A percentile compares a stretch with the other conserved stretches of the same genome.
These are phyloP conservation scores for Blastobotrys malaysiensis DNA, from an alignment of 1,139 yeast genomes.

Conservation along the genomic window DNA sequence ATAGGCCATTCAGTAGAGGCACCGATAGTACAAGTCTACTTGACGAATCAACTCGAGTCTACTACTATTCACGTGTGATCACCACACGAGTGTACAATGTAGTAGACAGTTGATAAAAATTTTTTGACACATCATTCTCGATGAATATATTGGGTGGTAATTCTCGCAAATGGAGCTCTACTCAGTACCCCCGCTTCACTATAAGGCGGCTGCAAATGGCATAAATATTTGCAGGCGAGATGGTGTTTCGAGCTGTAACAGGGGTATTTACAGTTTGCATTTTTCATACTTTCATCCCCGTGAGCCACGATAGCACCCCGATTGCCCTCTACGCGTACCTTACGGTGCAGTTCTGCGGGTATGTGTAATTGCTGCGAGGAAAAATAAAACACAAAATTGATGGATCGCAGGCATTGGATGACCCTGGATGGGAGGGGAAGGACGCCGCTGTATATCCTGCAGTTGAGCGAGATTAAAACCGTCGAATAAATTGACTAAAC, in stretches of 20 bases:
- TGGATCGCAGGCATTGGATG: not conserved
- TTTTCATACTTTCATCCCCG: not conserved
- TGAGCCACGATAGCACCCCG: not conserved
- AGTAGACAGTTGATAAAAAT: not conserved
- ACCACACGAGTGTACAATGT: no score
- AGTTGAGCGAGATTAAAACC: not conserved
- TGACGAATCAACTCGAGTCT: no score
- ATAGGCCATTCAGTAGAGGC: no score
- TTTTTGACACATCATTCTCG: not conserved
- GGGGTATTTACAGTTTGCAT: not conserved
- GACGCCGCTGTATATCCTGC: not conserved
- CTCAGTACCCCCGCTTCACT: no score
- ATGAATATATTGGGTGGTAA: no score
- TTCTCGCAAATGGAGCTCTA: no score
- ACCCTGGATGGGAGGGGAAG: not conserved
- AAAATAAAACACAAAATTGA: not conserved
- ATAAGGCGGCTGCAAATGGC: no score
- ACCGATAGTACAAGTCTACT: no score
- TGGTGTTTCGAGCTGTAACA: not conserved
- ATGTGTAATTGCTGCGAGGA: not conserved
- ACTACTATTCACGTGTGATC: no score
- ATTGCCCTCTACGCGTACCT: no score
- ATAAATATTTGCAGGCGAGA: not conserved
- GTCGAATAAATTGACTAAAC: not conserved
- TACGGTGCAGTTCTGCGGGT: no score